A percentile compares a stretch with the other conserved stretches of the same genome.
phyloP scores from a whole-genome alignment of 2,329 filamentous ascomycete species.

The Aspergillus alliaceus region DNA sequence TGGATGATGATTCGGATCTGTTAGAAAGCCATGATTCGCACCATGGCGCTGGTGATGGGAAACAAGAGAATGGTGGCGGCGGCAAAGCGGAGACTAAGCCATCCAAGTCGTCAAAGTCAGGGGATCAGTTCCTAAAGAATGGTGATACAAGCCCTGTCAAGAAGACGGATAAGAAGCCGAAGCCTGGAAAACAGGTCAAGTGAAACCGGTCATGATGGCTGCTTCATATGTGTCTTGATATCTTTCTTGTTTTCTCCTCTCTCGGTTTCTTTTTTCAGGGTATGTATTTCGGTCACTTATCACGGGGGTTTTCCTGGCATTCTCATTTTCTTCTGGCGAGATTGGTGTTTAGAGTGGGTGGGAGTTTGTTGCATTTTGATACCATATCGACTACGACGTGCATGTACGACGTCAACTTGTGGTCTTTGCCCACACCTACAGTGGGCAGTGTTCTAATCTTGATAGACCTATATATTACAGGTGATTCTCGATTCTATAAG shows the following conservation, averaged over 20 bases:
- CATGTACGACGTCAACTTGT: constrained; percentile 8
- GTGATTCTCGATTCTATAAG: background rate
- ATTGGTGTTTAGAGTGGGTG: constrained; percentile 10
- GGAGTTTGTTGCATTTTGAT: constrained; percentile 11
- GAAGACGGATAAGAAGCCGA: constrained; percentile 27
- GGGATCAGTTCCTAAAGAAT: constrained; percentile 14
- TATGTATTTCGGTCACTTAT: background rate
- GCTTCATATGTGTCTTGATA: background rate
- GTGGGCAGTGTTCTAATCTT: background rate
- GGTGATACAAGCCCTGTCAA: constrained; percentile 25
- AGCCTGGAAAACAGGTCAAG: constrained; percentile 22
- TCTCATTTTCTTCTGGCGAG: constrained; percentile 1
- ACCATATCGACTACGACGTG: constrained; percentile 7
- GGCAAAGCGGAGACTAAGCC: constrained; percentile 7
- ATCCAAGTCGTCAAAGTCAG: constrained; percentile 3
- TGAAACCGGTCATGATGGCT: background rate
- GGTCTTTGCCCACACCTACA: background rate
- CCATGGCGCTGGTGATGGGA: constrained; percentile 7
- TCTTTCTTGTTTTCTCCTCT: background rate
- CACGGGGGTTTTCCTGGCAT: background rate
- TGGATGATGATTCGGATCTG: constrained; percentile 40
- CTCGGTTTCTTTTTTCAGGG: background rate
- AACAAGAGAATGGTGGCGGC: constrained; percentile 9
- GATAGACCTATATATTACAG: background rate
- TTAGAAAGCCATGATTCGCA: background rate